Base-by-base conservation (phyloP, 2,329 filamentous ascomycete species). In the Penicillium vulpinum region DNA sequence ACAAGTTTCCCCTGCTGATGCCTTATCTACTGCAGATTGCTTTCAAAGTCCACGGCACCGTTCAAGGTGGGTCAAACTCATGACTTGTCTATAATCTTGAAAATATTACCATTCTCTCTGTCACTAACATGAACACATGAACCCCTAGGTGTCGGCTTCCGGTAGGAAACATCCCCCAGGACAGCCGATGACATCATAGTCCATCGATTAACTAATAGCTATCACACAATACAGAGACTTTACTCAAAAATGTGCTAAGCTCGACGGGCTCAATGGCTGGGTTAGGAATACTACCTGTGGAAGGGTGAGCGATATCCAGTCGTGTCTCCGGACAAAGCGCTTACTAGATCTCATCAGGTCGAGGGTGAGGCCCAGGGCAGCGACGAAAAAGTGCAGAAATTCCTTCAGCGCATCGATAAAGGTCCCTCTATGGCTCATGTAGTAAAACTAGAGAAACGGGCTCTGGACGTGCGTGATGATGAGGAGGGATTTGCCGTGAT, bases 351-450 rank as follows among this genome's bases (percentile, higher is more conserved):
- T 29, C 21, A 41, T 54, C 63, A 96, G 91, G 92, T 97, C 45
- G 86, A 91, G 69, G 93, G 93, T 26, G 92, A 97, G 76, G 92
- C 88, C 5, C 93, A 97, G 72, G 92, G 91, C 29, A 80, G 83
- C 2, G 81, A 86, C 1, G 81, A 85, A 0, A 75, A 82, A 2
- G 72, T 97, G 26, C 75, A 85, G 51, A 83, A 85, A 54, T 88
- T 97, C 62, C 77, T 96, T 35, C 85, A 88, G 64, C 86, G 91
- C 60, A 78, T 97, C 45, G 83, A 91, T 67, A 82, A 85, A 51
- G 93, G 93, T 0, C 92, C 92, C 0, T 78, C 81, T 1, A 80
- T 85, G 54, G 87, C 92, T 1, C 83, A 83, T 24, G 93, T 97
- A 0, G 85, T 86, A 36, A 87, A 88, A 65, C 77, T 96, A 8